A percentile compares a stretch with the other conserved stretches of the same genome.
phyloP scores from a whole-genome alignment of 1,284 basidiomycete genomes.

The Peniophora sp. region DNA sequence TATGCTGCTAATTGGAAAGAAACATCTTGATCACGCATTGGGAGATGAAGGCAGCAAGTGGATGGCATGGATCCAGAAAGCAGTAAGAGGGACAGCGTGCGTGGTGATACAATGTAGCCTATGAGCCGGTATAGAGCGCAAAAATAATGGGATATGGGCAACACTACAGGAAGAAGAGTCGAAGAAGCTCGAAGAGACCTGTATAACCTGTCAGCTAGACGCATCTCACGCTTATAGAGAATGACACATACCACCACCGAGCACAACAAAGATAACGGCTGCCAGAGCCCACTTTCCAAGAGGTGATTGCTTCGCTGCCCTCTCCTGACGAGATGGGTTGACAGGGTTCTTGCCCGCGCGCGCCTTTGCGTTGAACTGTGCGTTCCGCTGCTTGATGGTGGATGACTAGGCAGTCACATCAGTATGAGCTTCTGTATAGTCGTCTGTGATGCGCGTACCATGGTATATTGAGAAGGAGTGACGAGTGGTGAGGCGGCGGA shows the following conservation, averaged over 20 bases:
- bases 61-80: neutral
- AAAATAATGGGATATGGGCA: slow-evolving; percentile 9
- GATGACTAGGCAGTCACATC: slow-evolving; percentile 25
- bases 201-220: slow-evolving; percentile 3
- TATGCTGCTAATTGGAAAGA: neutral
- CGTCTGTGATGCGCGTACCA: neutral
- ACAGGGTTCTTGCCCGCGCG: slow-evolving; percentile 67
- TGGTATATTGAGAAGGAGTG: neutral
- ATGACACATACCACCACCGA: slow-evolving; percentile 55
- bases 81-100: neutral
- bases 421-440: neutral
- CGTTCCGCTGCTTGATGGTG: slow-evolving; percentile 72
- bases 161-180: slow-evolving; percentile 52
- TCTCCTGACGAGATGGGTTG: slow-evolving; percentile 64
- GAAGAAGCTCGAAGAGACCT: slow-evolving; percentile 69
- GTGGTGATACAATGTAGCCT: neutral
- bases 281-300: slow-evolving; percentile 65
- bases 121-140: neutral
- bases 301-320: slow-evolving; percentile 61
- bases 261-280: slow-evolving; percentile 59
- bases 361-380: slow-evolving; percentile 66
- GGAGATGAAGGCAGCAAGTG: neutral
- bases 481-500: slow-evolving; percentile 23
- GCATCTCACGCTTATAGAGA: slow-evolving; percentile 1
- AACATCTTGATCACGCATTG: too few relatives aligned